These are phyloP conservation scores for Cystobasidium sp. DNA, from an alignment of 1,284 basidiomycete genomes.

Conservation along the genomic window DNA sequence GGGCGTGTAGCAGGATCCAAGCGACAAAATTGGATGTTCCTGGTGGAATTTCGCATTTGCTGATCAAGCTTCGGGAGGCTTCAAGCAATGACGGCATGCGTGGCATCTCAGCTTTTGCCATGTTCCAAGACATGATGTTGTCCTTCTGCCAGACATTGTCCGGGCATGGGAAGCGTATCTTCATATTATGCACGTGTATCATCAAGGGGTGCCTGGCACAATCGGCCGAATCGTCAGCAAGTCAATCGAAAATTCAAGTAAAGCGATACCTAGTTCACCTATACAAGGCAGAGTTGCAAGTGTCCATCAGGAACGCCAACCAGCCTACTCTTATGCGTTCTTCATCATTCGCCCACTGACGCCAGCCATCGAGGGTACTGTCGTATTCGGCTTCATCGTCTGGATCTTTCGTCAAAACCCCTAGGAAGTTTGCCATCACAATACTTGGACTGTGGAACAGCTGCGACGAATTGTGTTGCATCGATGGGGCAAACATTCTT, in stretches of 20 bases:
- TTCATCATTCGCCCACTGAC: constrained; percentile 9
- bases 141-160: constrained; percentile 22
- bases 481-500: constrained; percentile 6
- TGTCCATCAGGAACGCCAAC: constrained; percentile 12
- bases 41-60: constrained; percentile 18
- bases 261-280: not conserved
- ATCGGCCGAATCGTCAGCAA: not conserved
- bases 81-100: constrained; percentile 1
- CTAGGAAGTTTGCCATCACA: constrained; percentile 18
- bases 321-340: constrained; percentile 11
- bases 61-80: constrained; percentile 15
- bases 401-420: constrained; percentile 16
- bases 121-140: constrained; percentile 16
- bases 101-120: constrained; percentile 13
- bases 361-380: constrained; percentile 4
- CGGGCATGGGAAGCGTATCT: constrained; percentile 4
- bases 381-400: constrained; percentile 19
- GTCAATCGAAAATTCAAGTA: not conserved
- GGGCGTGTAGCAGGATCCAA: constrained; percentile 1
- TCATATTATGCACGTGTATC: constrained; percentile 21
- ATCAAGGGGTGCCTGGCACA: constrained; percentile 5
- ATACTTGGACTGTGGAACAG: constrained; percentile 22
- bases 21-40: constrained; percentile 13
- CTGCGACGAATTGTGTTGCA: constrained; percentile 14
- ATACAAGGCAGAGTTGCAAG: constrained; percentile 19